Conservation (phyloP, 768 basidiomycete genomes). For the Lactifluus piperatus region DNA sequence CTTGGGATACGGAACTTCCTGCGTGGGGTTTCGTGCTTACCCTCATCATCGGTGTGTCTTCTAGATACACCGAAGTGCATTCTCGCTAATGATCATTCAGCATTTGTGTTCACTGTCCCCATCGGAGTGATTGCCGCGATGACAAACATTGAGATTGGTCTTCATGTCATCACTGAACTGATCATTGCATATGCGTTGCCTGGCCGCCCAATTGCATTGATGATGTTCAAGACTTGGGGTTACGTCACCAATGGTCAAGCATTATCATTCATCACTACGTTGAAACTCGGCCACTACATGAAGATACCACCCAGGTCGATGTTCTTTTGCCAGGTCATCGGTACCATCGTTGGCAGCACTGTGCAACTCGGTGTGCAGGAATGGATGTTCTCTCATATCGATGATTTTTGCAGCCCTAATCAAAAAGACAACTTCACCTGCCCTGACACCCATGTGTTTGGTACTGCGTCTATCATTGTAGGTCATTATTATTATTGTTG, state of each 20-base stretch:
- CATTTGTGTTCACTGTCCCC: constrained; percentile 23
- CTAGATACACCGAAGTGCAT: constrained; percentile 49
- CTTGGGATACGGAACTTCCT: no score
- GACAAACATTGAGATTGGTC: neutral
- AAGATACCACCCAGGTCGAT: neutral
- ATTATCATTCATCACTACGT: neutral
- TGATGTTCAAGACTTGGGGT: neutral
- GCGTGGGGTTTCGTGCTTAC: constrained; percentile 19
- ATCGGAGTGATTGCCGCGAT: neutral
- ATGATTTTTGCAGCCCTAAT: constrained; percentile 36
- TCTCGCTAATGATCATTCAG: constrained; percentile 71
- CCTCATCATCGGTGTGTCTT: constrained; percentile 34
- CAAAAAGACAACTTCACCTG: constrained; percentile 29
- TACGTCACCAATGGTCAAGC: neutral
- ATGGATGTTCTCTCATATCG: constrained; percentile 21
- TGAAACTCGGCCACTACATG: neutral
- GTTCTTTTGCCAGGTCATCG: no score
- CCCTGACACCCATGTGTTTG: constrained; percentile 40
- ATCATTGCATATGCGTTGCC: neutral
- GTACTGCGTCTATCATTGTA: constrained; percentile 21
- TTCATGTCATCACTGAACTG: neutral
- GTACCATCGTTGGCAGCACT: no score
- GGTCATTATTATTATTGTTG: neutral
- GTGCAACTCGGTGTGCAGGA: constrained; percentile 45
- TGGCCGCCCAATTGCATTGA: neutral